Evolutionary conservation across 257 asterid genomes (phyloP), one percentile per base, ranked within the genome.

Genomic region (Gentiana macrophylla): DNA sequence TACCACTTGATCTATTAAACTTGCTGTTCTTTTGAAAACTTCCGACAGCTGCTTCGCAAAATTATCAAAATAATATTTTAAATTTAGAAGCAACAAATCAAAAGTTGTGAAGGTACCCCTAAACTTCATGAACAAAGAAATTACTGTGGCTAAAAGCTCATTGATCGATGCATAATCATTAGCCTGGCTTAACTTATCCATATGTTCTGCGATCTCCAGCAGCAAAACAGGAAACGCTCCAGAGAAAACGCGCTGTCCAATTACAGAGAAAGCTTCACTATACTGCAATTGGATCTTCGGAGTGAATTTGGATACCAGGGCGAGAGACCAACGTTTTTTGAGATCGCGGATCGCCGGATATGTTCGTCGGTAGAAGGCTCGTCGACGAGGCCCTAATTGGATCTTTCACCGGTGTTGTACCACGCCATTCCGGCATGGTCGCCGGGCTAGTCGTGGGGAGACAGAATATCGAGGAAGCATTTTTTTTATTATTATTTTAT

Each of bases 301-400:
- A n/a, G 88, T 45, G 4, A 86, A 66, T 34, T 72, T 70, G 24
- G 37, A 37, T 32, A 63, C n/a, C n/a, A n/a, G 55, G 2, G 50
- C 1, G 3, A 54, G 62, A 3, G 75, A 68, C 97, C 98, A 92
- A 35, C 76, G 85, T n/a, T 79, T 61, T 67, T 82, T 86, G 59
- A 85, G 84, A 9, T 83, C 86, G 95, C 98, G 3, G 97, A 72
- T 50, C 81, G 97, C 34, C 98, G 93, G 86, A 81, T 76, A 83
- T 81, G 95, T 50, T 85, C 95, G 35, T 85, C 94, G 41, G 88
- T 84, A 1, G 95, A 53, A 11, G 86, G 74, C 72, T 80, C 90
- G 1, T 90, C 92, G 2, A 84, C 88, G 34, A 92, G 81, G 4
- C 79, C 93, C 24, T 74, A 92, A 70, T 81, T 83, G 11, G 86